Conservation (phyloP, 164 flowering plant species). For the Magnolia sinica region DNA sequence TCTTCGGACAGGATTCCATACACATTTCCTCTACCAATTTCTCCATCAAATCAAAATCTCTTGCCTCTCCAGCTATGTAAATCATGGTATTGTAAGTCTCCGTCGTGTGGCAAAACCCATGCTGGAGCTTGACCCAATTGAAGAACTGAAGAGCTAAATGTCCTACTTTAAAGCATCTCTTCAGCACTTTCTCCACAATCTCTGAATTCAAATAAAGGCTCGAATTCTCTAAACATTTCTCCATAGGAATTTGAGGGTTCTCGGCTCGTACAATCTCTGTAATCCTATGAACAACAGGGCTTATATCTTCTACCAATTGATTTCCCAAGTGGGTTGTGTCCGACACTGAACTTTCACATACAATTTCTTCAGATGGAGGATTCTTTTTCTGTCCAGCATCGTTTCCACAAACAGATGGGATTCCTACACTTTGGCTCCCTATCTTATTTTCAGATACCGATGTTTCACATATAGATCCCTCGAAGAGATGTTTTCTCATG, state of each 20-base stretch:
- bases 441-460: too few species aligned
- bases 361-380: slow-evolving; percentile 1
- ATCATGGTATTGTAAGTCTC: slow-evolving; percentile 64
- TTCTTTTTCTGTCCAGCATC: background rate
- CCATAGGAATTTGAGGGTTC: slow-evolving; percentile 38
- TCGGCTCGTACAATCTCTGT: slow-evolving; percentile 50
- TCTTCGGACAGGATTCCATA: slow-evolving; percentile 36
- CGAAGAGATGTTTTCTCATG: background rate
- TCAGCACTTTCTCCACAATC: slow-evolving; percentile 70
- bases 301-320: slow-evolving; percentile 39
- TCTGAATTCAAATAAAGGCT: slow-evolving; percentile 40
- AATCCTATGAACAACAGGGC: slow-evolving; percentile 57
- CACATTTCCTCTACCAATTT: slow-evolving; percentile 62
- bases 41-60: slow-evolving; percentile 52
- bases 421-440: background rate
- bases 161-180: slow-evolving; percentile 77
- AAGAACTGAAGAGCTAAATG: slow-evolving; percentile 65
- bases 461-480: background rate
- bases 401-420: background rate
- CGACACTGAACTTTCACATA: background rate
- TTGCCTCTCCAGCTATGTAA: slow-evolving; percentile 65
- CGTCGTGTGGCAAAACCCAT: slow-evolving; percentile 51
- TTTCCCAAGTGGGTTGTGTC: background rate
- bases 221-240: slow-evolving; percentile 42
- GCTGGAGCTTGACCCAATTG: slow-evolving; percentile 53